A percentile compares a stretch with the other conserved stretches of the same genome.
Conservation (phyloP, 2,329 filamentous ascomycete genomes). For the Fusarium sp. region DNA sequence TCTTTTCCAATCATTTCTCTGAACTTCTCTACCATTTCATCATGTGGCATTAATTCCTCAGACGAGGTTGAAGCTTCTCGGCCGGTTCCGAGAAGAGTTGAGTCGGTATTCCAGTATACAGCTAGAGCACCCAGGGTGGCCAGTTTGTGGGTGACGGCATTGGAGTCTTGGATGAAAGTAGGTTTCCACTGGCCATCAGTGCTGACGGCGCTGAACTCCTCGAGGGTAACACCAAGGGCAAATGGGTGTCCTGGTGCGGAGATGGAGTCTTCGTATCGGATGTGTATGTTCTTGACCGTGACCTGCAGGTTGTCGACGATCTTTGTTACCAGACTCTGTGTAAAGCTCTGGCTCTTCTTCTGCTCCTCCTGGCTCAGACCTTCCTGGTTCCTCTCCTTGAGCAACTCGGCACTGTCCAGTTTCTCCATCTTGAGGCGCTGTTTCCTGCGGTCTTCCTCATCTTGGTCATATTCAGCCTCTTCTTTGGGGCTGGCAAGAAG, state of each 20-base stretch:
- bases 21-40: constrained; percentile 81
- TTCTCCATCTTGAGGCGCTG: constrained; percentile 99
- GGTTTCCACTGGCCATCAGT: constrained; percentile 96
- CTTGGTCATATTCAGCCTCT: constrained; percentile 91
- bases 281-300: constrained; percentile 97
- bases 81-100: constrained; percentile 82
- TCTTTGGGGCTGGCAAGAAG: constrained; percentile 94
- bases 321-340: constrained; percentile 91
- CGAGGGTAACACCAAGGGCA: constrained; percentile 88
- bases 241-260: constrained; percentile 96
- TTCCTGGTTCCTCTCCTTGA: constrained; percentile 92
- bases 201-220: constrained; percentile 96
- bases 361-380: constrained; percentile 95
- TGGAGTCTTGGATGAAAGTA: constrained; percentile 92
- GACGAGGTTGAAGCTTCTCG: constrained; percentile 66
- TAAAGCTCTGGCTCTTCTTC: constrained; percentile 98
- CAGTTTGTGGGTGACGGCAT: constrained; percentile 88
- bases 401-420: constrained; percentile 92
- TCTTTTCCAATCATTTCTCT: constrained; percentile 81
- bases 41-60: constrained; percentile 73
- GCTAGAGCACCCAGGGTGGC: constrained; percentile 90
- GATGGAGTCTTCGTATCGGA: constrained; percentile 97
- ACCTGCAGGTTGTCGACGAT: constrained; percentile 99
- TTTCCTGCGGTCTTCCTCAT: constrained; percentile 87
- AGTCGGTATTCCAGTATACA: constrained; percentile 98